Percentiles rank a stretch among this genome's conserved stretches.
Conservation (phyloP, 345 rosid genomes). For the Cardamine chenopodiifolia region DNA sequence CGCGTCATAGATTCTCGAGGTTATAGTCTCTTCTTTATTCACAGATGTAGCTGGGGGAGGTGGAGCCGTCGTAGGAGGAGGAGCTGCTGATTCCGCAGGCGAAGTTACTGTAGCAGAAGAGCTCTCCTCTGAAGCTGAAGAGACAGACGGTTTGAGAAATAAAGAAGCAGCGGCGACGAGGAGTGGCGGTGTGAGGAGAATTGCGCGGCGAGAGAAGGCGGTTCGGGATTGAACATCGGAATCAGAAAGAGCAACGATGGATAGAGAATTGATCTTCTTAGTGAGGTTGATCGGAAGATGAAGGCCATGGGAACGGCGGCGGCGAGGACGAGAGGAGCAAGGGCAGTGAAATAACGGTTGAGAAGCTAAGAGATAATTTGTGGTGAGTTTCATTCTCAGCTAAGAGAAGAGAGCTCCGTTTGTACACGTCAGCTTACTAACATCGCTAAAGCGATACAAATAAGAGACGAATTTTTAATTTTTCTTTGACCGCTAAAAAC, state of each 20-base stretch:
- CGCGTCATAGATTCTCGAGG: conserved; percentile 82
- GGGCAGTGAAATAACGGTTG: conserved; percentile 29
- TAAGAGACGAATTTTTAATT: neutral
- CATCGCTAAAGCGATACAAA: neutral
- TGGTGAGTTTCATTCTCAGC: conserved; percentile 37
- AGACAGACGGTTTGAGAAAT: conserved; percentile 23
- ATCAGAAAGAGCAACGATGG: conserved; percentile 26
- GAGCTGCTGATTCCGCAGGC: conserved; percentile 10
- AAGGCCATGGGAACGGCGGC: conserved; percentile 24
- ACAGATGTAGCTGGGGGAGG: conserved; percentile 32
- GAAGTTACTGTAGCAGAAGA: conserved; percentile 5
- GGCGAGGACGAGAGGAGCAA: conserved; percentile 17
- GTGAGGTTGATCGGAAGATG: conserved; percentile 23
- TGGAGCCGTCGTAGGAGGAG: conserved; percentile 25
- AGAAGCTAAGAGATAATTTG: conserved; percentile 35
- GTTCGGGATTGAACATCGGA: conserved; percentile 20
- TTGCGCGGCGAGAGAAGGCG: conserved; percentile 38
- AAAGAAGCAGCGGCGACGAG: conserved; percentile 37
- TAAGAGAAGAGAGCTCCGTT: conserved; percentile 10
- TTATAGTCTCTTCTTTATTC: conserved; percentile 42
- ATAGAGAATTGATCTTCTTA: neutral
- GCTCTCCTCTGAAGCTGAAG: conserved; percentile 32
- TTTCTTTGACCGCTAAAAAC: neutral
- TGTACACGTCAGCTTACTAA: conserved; percentile 36
- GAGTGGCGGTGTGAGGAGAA: conserved; percentile 42